Conservation (phyloP, 2,329 filamentous ascomycete genomes). For the Fusarium continuum region DNA sequence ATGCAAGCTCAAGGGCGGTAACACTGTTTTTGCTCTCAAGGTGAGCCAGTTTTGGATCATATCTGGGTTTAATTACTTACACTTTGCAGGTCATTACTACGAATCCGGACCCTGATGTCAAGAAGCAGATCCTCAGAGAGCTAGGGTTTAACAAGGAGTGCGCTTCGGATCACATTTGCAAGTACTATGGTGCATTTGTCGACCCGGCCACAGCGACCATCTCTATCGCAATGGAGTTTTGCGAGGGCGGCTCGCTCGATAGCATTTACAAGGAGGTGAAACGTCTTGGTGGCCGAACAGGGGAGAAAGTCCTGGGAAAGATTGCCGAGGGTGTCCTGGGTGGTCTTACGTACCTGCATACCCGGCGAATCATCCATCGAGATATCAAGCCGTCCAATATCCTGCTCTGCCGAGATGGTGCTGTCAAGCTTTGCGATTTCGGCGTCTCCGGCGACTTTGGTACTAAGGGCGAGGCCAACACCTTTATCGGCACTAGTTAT, state of each 20-base stretch:
- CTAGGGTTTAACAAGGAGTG: slow-evolving; percentile 98
- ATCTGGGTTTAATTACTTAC: slow-evolving; percentile 20
- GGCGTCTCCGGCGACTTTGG: slow-evolving; percentile 98
- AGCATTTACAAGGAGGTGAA: slow-evolving; percentile 98
- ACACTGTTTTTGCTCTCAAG: slow-evolving; percentile 96
- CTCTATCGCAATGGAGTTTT: slow-evolving; percentile 99
- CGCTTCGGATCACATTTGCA: slow-evolving; percentile 93
- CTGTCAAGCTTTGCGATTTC: slow-evolving; percentile 98
- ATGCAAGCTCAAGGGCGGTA: slow-evolving; percentile 88
- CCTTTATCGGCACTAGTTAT: slow-evolving; percentile 98
- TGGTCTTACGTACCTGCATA: slow-evolving; percentile 93
- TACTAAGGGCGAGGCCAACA: slow-evolving; percentile 98
- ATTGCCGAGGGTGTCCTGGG: slow-evolving; percentile 94
- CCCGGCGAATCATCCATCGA: slow-evolving; percentile 96
- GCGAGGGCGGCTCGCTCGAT: slow-evolving; percentile 94
- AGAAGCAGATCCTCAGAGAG: slow-evolving; percentile 97
- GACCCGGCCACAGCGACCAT: slow-evolving; percentile 97
- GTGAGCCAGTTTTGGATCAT: slow-evolving; percentile 58
- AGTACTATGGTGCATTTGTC: slow-evolving; percentile 96
- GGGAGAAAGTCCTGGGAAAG: slow-evolving; percentile 97
- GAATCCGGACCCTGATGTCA: slow-evolving; percentile 96
- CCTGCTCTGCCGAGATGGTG: slow-evolving; percentile 86
- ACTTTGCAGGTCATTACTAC: slow-evolving; percentile 89
- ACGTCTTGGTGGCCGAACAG: slow-evolving; percentile 90
- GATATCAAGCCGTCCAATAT: slow-evolving; percentile 99